Evolutionary conservation across 2,329 filamentous ascomycete genomes (phyloP), one percentile per base, ranked within the genome.

Genomic region (Onygenales sp.): DNA sequence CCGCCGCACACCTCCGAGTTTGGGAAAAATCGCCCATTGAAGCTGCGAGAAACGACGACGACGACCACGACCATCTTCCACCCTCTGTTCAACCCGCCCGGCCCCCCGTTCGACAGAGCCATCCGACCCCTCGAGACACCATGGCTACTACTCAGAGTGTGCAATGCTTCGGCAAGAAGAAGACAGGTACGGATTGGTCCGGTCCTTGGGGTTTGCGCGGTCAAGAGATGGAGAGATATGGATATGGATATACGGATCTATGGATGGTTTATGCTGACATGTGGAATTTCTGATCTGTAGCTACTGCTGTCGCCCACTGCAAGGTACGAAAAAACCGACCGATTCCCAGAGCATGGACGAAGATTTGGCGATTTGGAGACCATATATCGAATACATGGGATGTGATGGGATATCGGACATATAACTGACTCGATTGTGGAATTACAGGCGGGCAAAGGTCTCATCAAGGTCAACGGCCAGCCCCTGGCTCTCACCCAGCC

Each of bases 131-230:
- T 33, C 11, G 39, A 40, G 36, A 59, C 79, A 87, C 72, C 76
- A 88, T 89, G 84, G 85, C 87, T 76, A 79, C 84, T 70, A 79
- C 81, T 68, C 85, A 87, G 79, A 87, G 83, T 77, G 87, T 90
- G 70, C 90, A 95, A 84, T 95, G 90, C 87, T 96, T 97, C 87
- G 91, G 91, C 86, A 96, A 96, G 86, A 91, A 91, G 84, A 89
- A 88, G 83, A 90, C 84, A 73, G 76, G 75, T 77, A 69, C 62
- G 71, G 62, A 27, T 27, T 27, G 21, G 49, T 42, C n/a, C 31
- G 17, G 17, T 17, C 17, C 17, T 17, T 17, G 17, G 17, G 17
- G 17, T 17, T 56, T 13, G 4, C 51, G 48, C 51, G 14, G 37
- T 27, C 8, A 34, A n/a, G 42, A 53, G 48, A 42, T 32, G 39